Base-by-base conservation (phyloP, 192 early-diverging fungal species). In the Phlyctochytrium planicorne region DNA sequence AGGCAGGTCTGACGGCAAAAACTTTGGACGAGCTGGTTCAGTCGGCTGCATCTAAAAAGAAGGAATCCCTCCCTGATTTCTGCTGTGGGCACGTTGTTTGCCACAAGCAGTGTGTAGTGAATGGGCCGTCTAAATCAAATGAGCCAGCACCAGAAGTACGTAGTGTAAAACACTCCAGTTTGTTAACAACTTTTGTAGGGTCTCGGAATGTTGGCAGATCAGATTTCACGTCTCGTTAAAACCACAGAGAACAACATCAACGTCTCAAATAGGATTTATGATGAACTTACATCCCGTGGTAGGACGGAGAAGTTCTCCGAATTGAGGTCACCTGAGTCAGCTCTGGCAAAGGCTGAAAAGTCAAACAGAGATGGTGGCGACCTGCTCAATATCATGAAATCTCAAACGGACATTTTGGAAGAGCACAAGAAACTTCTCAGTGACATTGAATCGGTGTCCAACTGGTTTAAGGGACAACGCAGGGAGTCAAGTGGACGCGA, bases 221-320 rank as follows among this genome's bases (percentile, higher is more conserved):
- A 74, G 67, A 55, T 74, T 27, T 17, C 59, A n/a, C 47, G 52
- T 33, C 36, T 74, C 30, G 4, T 74, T 34, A 14, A 33, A 34
- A 35, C 72, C 0, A 74, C 72, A 2, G 66, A 69, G 34, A 40
- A 65, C 3, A 74, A 74, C 36, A 37, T 52, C 4, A 52, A 33
- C n/a, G 68, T 74, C 20, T 74, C 72, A 6, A 63, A 68, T 10
- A 52, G 53, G 30, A 74, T 74, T 50, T 62, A 69, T 30, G 57
- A 60, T 23, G 65, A 72, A 67, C 52, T 72, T 0, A 59, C 59
- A 33, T 3, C 32, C 66, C 24, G 20, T 4, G 24, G 34, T 24
- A 67, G 53, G 62, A 4, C 29, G n/a, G n/a, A n/a, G 57, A 59
- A 59, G 10, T 16, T 6, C 12, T 14, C 57, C 24, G 40, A 14